These are phyloP conservation scores for Spatholobus suberectus DNA, from an alignment of 306 rosid genomes.

Conservation along the genomic window DNA sequence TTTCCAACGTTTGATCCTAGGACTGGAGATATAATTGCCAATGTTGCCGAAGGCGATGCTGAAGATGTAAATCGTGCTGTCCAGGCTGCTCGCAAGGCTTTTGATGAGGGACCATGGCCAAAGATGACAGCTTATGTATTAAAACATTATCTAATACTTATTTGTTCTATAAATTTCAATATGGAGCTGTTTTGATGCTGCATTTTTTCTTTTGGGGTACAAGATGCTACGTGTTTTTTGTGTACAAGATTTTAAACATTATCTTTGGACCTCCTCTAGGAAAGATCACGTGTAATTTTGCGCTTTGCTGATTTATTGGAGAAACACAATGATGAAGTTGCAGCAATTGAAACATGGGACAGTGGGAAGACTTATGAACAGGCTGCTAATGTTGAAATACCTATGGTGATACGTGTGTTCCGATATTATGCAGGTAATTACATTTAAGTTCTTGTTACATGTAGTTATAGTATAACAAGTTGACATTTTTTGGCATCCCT, in stretches of 20 bases:
- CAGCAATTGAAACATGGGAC: conserved; percentile 85
- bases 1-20: conserved; percentile 78
- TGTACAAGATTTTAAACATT: not conserved
- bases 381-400: conserved; percentile 66
- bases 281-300: conserved; percentile 62
- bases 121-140: conserved; percentile 86
- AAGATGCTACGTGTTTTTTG: not conserved
- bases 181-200: not conserved
- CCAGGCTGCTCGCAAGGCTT: conserved; percentile 76
- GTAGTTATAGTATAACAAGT: not conserved
- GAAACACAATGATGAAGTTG: conserved; percentile 64
- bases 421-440: conserved; percentile 75
- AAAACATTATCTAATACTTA: not conserved
- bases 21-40: conserved; percentile 67
- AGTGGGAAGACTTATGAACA: conserved; percentile 81
- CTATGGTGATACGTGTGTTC: conserved; percentile 65
- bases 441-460: conserved; percentile 10
- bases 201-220: not conserved
- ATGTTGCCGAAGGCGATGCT: conserved; percentile 71
- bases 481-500: conserved; percentile 7
- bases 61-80: conserved; percentile 76
- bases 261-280: conserved; percentile 49
- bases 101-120: conserved; percentile 91
- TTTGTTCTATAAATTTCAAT: not conserved
- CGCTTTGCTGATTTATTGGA: conserved; percentile 84